Conservation (phyloP, 768 basidiomycete genomes). For the Termitomyces sp. region DNA sequence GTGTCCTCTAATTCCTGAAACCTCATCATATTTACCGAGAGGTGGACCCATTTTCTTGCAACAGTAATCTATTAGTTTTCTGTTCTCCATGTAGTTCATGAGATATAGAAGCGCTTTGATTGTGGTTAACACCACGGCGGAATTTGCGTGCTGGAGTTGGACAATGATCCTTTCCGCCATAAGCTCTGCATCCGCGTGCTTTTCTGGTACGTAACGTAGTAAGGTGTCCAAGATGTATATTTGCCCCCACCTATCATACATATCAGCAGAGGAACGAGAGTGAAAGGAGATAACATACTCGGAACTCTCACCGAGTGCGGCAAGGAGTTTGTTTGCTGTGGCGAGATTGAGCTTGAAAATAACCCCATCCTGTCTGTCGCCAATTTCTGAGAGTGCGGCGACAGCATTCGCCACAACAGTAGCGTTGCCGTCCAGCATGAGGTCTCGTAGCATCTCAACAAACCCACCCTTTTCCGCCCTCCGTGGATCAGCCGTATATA, state of each 20-base stretch:
- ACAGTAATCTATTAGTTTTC: conserved; percentile 80
- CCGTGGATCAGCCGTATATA: conserved; percentile 85
- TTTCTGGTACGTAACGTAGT: conserved; percentile 90
- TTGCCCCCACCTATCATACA: conserved; percentile 85
- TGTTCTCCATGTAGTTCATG: conserved; percentile 99
- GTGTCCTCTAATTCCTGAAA: conserved; percentile 6
- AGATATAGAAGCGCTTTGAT: conserved; percentile 94
- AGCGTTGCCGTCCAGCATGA: conserved; percentile 91
- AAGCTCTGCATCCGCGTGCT: conserved; percentile 83
- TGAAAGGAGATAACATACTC: conserved; percentile 62
- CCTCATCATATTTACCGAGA: conserved; percentile 57
- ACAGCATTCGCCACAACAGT: conserved; percentile 98
- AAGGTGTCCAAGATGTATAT: conserved; percentile 96
- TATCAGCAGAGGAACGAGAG: conserved; percentile 4
- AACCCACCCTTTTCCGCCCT: conserved; percentile 89
- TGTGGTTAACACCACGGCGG: conserved; percentile 97
- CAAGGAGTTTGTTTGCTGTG: conserved; percentile 85
- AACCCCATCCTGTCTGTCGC: conserved; percentile 92
- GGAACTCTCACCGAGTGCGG: conserved; percentile 93
- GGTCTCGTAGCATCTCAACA: conserved; percentile 85
- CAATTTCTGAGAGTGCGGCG: conserved; percentile 94
- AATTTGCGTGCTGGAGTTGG: conserved; percentile 96
- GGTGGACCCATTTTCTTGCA: conserved; percentile 99
- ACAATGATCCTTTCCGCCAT: conserved; percentile 95
- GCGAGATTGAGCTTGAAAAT: conserved; percentile 86